Percentiles rank a stretch among this genome's conserved stretches.
phyloP scores from a whole-genome alignment of 805 yeast species.

The Kodamaea nitidulidarum region DNA sequence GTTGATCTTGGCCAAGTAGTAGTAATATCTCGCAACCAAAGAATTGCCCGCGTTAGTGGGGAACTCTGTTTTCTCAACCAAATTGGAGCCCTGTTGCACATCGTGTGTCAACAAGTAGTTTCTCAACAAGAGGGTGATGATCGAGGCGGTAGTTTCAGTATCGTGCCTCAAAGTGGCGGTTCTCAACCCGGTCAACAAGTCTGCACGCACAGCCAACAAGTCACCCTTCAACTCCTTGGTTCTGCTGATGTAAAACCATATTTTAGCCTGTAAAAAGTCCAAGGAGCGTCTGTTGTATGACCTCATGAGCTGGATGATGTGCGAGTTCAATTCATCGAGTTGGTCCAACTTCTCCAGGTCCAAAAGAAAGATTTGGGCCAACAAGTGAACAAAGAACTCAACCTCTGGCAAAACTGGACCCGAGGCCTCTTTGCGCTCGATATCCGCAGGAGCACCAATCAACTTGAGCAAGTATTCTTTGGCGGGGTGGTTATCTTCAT shows the following conservation, averaged over 20 bases:
- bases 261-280: slow-evolving; percentile 82
- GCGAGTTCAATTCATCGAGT: slow-evolving; percentile 51
- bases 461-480: slow-evolving; percentile 36
- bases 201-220: slow-evolving; percentile 59
- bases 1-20: slow-evolving; percentile 83
- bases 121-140: slow-evolving; percentile 82
- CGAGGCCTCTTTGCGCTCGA: not conserved
- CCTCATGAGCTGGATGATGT: slow-evolving; percentile 51
- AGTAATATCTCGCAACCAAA: slow-evolving; percentile 85
- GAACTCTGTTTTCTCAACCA: slow-evolving; percentile 84
- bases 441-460: slow-evolving; percentile 24
- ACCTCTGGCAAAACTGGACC: slow-evolving; percentile 62
- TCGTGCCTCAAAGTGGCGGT: slow-evolving; percentile 91
- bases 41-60: slow-evolving; percentile 84
- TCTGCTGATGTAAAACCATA: slow-evolving; percentile 88
- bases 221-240: slow-evolving; percentile 61
- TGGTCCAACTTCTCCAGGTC: slow-evolving; percentile 52
- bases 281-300: slow-evolving; percentile 74
- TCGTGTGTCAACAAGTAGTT: slow-evolving; percentile 75
- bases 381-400: slow-evolving; percentile 72
- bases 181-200: slow-evolving; percentile 69
- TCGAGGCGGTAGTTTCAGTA: slow-evolving; percentile 82
- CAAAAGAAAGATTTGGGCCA: slow-evolving; percentile 72
- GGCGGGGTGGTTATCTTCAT: slow-evolving; percentile 46
- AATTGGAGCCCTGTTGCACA: slow-evolving; percentile 80